phyloP scores from a whole-genome alignment of 106 monocot genomes.

The Dendrobium catenatum region DNA sequence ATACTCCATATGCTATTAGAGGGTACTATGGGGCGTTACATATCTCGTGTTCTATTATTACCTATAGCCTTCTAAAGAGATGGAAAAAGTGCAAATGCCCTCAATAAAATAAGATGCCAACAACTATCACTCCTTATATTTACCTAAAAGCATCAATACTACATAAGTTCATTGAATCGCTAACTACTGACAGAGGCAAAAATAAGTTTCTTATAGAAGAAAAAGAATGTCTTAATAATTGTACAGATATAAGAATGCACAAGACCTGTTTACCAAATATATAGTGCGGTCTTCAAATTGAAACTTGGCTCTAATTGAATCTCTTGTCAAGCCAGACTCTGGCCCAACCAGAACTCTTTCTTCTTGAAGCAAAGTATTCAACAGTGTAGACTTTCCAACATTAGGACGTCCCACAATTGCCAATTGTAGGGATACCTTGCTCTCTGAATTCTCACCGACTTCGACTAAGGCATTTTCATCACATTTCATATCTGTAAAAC shows the following conservation, averaged over 20 bases:
- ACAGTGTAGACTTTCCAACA: slow-evolving; percentile 94
- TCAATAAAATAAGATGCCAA: background rate
- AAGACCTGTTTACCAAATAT: slow-evolving; percentile 68
- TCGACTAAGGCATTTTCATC: slow-evolving; percentile 33
- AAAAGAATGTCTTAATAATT: background rate
- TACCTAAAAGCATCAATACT: background rate
- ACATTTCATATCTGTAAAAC: slow-evolving; percentile 27
- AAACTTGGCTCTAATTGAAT: slow-evolving; percentile 88
- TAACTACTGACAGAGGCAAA: background rate
- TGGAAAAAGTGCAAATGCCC: background rate
- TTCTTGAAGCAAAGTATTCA: slow-evolving; percentile 84
- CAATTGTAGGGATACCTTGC: slow-evolving; percentile 69
- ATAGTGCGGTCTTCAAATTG: slow-evolving; percentile 77
- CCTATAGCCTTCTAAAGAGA: background rate
- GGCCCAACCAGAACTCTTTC: slow-evolving; percentile 92
- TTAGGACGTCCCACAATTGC: slow-evolving; percentile 98
- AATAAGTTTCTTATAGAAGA: background rate
- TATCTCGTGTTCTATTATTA: background rate
- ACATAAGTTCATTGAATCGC: background rate
- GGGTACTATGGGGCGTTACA: too few species aligned
- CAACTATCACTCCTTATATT: background rate
- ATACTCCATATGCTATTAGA: too few species aligned
- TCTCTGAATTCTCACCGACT: slow-evolving; percentile 31
- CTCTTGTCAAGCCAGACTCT: slow-evolving; percentile 94
- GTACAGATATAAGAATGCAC: background rate